Base-by-base conservation (phyloP, 192 early-diverging fungal genomes). In the Umbelopsis isabellina region DNA sequence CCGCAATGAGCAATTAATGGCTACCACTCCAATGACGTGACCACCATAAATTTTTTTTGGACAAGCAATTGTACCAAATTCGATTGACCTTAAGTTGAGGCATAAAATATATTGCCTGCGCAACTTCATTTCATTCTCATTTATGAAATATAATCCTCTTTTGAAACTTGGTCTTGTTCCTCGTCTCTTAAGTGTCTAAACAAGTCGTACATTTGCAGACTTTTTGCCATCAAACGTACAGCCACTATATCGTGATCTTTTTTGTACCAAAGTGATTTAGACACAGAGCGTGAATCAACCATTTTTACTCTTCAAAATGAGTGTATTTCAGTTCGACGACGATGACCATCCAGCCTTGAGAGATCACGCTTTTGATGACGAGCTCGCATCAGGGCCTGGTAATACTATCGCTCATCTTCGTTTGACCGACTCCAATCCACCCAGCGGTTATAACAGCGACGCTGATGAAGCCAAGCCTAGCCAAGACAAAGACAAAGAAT, bases 321-420 rank as follows among this genome's bases (percentile, higher is more conserved):
- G 79, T 61, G 65, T 85, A 18, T 85, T 85, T 64, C 67, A 68
- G 51, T 85, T 85, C 72, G 84, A 85, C 71, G 79, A 83, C 49
- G 79, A 84, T 46, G 83, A 81, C 71, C 74, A 80, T 49, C 74
- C 80, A 25, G 74, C 66, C 13, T 68, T 81, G 41, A 66, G 73
- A 15, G 71, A 77, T 58, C 64, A 70, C 58, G 50, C 76, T 47
- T 45, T 76, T 52, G 72, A 79, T 4, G 70, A 75, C 37, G 82
- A 81, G 45, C 70, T 67, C 51, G 37, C 46, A 65, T 66, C 49
- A 21, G 47, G 27, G 70, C 49, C 58, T 52, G 45, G 49, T 58
- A 75, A 45, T 41, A 51, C 67, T 11, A 49, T 74, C 22, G 37
- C 75, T 16, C 65, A 71, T 35, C 55, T 75, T 4, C 69, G 65